Base-by-base conservation (phyloP, 345 rosid genomes). In the Rhizophora mangle region DNA sequence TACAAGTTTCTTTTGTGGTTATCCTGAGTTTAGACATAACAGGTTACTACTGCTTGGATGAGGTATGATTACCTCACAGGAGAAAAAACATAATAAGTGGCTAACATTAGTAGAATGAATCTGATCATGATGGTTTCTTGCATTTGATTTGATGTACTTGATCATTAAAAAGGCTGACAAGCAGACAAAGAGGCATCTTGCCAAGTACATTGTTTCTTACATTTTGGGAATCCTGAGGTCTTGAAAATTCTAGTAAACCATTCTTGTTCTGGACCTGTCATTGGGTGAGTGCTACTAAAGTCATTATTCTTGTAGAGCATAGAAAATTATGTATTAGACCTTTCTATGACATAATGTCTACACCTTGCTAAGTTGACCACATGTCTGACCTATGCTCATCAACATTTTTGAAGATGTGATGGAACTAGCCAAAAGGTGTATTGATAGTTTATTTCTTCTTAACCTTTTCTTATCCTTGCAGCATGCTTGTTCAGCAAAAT, bases 381-480 rank as follows among this genome's bases (percentile, higher is more conserved):
- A 27, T 95, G 89, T 57, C 74, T 95, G 63, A 90, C 92, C 86
- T 95, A 95, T 59, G 98, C 99, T 18, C 87, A 94, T 20, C 90
- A 88, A 76, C 77, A 85, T 74, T 79, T 92, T 72, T 95, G 54
- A 91, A 86, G 79, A 82, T 95, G 82, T 83, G 99, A 76, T 0
- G 99, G 99, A 75, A 86, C 97, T 65, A 82, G 96, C 82, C 90
- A 95, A 79, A 95, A 95, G 91, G 96, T 88, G 20, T 30, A 54
- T 10, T 47, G 1, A 43, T 62, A 18, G 24, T 26, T 21, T 68
- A 0, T 16, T 10, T 18, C 3, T 18, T n/a, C 7, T n/a, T n/a
- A 20, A 11, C 58, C 13, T 21, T n/a, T 20, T 7, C 21, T n/a
- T 54, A 2, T 55, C 22, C 6, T 2, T 55, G 5, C 9, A 13